Percentiles rank a stretch among this genome's conserved stretches.
Evolutionary conservation across 2,329 filamentous ascomycete species (phyloP).

Genomic region (Xylariaceae sp.): DNA sequence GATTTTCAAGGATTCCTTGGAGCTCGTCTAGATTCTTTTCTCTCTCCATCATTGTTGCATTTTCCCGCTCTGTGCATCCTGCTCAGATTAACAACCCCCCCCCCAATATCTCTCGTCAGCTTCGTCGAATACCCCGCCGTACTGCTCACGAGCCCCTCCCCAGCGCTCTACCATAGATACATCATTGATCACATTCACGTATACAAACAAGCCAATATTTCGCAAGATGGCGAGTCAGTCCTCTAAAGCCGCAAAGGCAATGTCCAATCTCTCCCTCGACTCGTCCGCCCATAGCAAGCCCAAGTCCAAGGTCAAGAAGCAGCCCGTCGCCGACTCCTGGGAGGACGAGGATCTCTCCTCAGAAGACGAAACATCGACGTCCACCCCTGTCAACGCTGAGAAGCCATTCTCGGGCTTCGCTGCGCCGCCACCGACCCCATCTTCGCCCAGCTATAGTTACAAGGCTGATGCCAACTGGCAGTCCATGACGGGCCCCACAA

Average conservation of each 20-base stretch:
- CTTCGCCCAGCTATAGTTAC: slow-evolving; percentile 44
- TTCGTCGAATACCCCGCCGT: neutral
- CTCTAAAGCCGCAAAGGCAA: slow-evolving; percentile 16
- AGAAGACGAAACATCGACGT: slow-evolving; percentile 33
- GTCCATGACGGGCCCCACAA: neutral
- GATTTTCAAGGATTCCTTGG: no score
- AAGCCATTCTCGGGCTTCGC: slow-evolving; percentile 31
- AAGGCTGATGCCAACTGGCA: slow-evolving; percentile 1
- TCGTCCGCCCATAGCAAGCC: slow-evolving; percentile 6
- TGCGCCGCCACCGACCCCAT: slow-evolving; percentile 65
- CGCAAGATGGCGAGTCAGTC: slow-evolving; percentile 18
- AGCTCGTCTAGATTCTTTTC: no score
- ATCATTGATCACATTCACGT: slow-evolving; percentile 2
- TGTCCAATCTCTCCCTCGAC: slow-evolving; percentile 28
- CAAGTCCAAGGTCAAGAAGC: slow-evolving; percentile 31
- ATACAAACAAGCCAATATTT: neutral
- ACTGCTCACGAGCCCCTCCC: neutral
- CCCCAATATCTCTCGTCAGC: neutral
- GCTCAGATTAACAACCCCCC: neutral
- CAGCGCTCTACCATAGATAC: slow-evolving; percentile 2
- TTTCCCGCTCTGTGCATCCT: no score
- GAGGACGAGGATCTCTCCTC: slow-evolving; percentile 62
- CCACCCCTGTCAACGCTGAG: slow-evolving; percentile 17
- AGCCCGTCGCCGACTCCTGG: slow-evolving; percentile 64
- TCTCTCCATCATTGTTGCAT: no score